Percentiles rank a stretch among this genome's conserved stretches.
Conservation (phyloP, 1,139 yeast species). For the Pichia sp. region DNA sequence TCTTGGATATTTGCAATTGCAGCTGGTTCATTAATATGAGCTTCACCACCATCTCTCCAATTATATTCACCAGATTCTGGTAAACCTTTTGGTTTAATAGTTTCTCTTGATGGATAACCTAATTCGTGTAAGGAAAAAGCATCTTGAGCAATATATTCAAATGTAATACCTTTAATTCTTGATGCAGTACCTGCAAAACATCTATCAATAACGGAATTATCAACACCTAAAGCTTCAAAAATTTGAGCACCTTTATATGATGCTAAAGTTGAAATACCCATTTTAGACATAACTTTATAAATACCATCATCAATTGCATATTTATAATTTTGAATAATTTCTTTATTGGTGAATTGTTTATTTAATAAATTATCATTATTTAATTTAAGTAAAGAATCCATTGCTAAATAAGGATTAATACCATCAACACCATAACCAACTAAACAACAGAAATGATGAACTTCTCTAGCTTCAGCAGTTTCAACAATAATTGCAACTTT, state of each 20-base stretch:
- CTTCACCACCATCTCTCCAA: slow-evolving; percentile 98
- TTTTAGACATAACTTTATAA: slow-evolving; percentile 94
- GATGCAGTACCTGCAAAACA: slow-evolving; percentile 98
- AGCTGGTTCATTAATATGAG: slow-evolving; percentile 89
- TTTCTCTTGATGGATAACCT: slow-evolving; percentile 77
- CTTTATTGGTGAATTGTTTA: slow-evolving; percentile 48
- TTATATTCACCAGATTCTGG: slow-evolving; percentile 97
- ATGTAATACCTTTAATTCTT: slow-evolving; percentile 90
- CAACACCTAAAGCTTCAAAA: slow-evolving; percentile 94
- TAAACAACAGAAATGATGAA: slow-evolving; percentile 90
- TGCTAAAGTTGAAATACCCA: slow-evolving; percentile 97
- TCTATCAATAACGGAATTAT: slow-evolving; percentile 88
- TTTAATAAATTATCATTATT: slow-evolving; percentile 72
- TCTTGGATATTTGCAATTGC: slow-evolving; percentile 95
- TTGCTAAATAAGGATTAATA: slow-evolving; percentile 85
- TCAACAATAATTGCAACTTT: slow-evolving; percentile 87
- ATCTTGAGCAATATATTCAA: slow-evolving; percentile 93
- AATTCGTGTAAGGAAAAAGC: slow-evolving; percentile 90
- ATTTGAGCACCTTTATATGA: slow-evolving; percentile 98
- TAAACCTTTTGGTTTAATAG: slow-evolving; percentile 63
- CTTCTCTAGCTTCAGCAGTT: slow-evolving; percentile 96
- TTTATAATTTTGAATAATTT: slow-evolving; percentile 70
- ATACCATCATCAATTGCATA: slow-evolving; percentile 84
- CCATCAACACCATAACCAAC: slow-evolving; percentile 98
- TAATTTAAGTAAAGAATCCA: slow-evolving; percentile 84